A percentile compares a stretch with the other conserved stretches of the same genome.
Conservation (phyloP, 1,284 basidiomycete genomes). For the Inonotus hispidus region DNA sequence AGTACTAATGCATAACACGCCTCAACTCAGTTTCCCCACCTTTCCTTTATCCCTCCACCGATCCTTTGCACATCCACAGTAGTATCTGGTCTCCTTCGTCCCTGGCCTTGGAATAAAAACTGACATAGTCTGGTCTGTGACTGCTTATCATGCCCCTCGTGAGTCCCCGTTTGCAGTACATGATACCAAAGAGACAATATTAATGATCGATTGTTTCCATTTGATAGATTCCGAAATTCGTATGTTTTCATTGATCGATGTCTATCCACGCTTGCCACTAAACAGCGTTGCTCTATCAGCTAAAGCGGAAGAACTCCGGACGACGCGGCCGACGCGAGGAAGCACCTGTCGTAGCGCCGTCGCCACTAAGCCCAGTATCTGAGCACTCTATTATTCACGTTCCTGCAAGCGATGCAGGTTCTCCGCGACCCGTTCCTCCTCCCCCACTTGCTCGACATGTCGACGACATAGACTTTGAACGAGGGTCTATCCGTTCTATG, state of each 20-base stretch:
- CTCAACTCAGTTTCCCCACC: neutral
- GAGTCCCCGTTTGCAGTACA: neutral
- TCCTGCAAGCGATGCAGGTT: neutral
- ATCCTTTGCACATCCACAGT: neutral
- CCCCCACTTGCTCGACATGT: slow-evolving; percentile 1
- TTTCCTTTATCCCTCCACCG: neutral
- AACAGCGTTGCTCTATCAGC: neutral
- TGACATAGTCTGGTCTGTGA: neutral
- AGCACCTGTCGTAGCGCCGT: neutral
- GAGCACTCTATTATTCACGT: slow-evolving; percentile 1
- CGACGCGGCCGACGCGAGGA: neutral
- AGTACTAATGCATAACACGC: neutral
- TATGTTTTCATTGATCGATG: neutral
- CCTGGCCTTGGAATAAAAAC: neutral
- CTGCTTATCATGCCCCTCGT: slow-evolving; percentile 10
- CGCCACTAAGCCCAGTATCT: slow-evolving; percentile 4
- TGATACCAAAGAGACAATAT: neutral
- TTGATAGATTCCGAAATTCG: slow-evolving; percentile 14
- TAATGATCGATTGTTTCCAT: neutral
- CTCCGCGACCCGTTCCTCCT: slow-evolving; percentile 10
- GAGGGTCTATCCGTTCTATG: neutral
- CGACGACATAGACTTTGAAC: neutral
- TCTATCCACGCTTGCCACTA: too few species aligned
- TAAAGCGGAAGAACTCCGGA: slow-evolving; percentile 12
- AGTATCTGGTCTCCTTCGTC: neutral